Conservation (phyloP, 1,139 yeast species). For the Nakaseomyces bracarensis region DNA sequence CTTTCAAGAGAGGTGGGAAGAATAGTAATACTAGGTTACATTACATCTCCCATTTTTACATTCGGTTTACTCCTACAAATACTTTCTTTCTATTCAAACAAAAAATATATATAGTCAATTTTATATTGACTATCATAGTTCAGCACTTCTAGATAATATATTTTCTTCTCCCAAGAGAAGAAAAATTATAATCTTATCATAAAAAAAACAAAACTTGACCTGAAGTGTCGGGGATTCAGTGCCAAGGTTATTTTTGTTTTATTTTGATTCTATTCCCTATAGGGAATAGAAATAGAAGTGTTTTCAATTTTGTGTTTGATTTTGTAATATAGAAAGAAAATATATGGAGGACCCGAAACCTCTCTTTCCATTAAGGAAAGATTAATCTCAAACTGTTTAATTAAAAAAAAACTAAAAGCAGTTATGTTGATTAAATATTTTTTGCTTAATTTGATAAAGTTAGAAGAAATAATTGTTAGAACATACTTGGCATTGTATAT, state of each 20-base stretch:
- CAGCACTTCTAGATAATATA: no score
- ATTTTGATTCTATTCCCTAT: constrained; percentile 4
- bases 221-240: constrained; percentile 89
- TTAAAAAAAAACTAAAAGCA: constrained; percentile 26
- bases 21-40: no score
- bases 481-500: constrained; percentile 1
- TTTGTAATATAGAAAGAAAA: constrained; percentile 17
- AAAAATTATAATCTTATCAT: neutral
- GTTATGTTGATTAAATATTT: no score
- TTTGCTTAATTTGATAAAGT: no score
- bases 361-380: constrained; percentile 13
- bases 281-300: no score
- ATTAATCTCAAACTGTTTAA: constrained; percentile 4
- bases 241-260: constrained; percentile 32
- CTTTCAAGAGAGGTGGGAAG: no score
- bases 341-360: constrained; percentile 14
- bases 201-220: constrained; percentile 28
- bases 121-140: constrained; percentile 34
- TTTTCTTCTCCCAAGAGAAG: no score
- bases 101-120: neutral
- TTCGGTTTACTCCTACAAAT: neutral
- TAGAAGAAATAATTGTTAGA: no score
- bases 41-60: neutral
- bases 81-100: neutral
- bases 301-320: no score